Percentiles rank a stretch among this genome's conserved stretches.
Evolutionary conservation across 805 yeast species (phyloP).

Genomic region (Gaillardinia entomophila): DNA sequence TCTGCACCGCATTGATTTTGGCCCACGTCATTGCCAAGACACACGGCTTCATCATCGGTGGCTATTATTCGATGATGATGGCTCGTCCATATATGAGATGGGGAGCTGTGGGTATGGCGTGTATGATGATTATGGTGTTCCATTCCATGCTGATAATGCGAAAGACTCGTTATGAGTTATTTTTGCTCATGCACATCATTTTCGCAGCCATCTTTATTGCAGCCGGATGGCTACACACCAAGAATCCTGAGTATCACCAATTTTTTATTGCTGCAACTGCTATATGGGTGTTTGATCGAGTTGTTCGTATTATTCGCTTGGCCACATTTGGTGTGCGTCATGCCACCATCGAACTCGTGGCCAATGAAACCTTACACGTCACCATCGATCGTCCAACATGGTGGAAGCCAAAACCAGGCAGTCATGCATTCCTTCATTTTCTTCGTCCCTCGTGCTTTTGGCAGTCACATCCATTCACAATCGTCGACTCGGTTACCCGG

Average conservation of each 20-base stretch:
- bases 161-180: conserved; percentile 9
- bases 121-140: too few relatives aligned
- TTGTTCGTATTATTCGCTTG: conserved; percentile 26
- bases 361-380: conserved; percentile 46
- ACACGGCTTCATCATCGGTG: too few relatives aligned
- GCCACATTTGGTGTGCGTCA: conserved; percentile 30
- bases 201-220: too few relatives aligned
- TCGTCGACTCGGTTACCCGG: conserved; percentile 31
- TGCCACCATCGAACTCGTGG: conserved; percentile 30
- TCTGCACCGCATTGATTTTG: conserved; percentile 32
- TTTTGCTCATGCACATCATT: conserved; percentile 10
- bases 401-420: conserved; percentile 51
- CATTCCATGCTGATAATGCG: conserved; percentile 6
- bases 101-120: too few relatives aligned
- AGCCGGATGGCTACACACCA: conserved; percentile 29
- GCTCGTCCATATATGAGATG: conserved; percentile 25
- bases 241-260: conserved; percentile 6
- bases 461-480: conserved; percentile 75
- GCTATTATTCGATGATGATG: too few relatives aligned
- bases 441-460: conserved; percentile 47
- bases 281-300: conserved; percentile 35
- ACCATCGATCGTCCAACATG: conserved; percentile 41
- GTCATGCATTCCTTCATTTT: conserved; percentile 53
- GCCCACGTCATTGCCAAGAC: too few relatives aligned
- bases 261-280: conserved; percentile 26